phyloP scores from a whole-genome alignment of 2,329 filamentous ascomycete genomes.

The Sphaerulina musiva region DNA sequence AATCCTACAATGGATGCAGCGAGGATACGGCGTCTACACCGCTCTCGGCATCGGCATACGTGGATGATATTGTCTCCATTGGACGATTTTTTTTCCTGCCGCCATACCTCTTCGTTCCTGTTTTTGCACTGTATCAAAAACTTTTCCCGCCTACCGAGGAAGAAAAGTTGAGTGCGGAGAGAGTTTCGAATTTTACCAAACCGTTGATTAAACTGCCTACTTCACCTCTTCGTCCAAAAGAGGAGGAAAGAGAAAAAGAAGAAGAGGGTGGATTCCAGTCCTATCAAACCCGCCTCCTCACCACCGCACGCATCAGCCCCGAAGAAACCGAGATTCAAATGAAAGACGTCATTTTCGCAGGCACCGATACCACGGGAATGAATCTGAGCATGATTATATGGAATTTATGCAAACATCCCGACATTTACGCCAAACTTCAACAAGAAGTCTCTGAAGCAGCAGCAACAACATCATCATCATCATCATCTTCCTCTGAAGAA shows the following conservation, averaged over 20 bases:
- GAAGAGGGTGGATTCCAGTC: constrained; percentile 23
- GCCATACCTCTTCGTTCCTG: constrained; percentile 35
- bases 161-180: constrained; percentile 33
- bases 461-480: not conserved
- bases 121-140: constrained; percentile 37
- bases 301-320: constrained; percentile 40
- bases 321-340: constrained; percentile 46
- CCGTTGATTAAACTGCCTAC: constrained; percentile 4
- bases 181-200: constrained; percentile 41
- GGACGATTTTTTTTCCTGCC: constrained; percentile 52
- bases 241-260: constrained; percentile 20
- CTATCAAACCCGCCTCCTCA: constrained; percentile 46
- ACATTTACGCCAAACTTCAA: constrained; percentile 35
- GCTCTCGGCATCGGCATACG: constrained; percentile 45
- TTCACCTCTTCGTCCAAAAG: constrained; percentile 33
- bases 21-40: constrained; percentile 25
- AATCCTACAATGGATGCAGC: constrained; percentile 45
- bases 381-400: constrained; percentile 46
- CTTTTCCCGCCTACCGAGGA: constrained; percentile 33
- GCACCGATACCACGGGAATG: constrained; percentile 49
- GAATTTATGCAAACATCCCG: constrained; percentile 40
- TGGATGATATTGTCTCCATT: constrained; percentile 51
- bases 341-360: constrained; percentile 52
- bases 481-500: constrained; percentile 16
- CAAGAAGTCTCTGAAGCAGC: constrained; percentile 30